phyloP scores from a whole-genome alignment of 106 monocot species.

The Alisma plantagoaquatica region DNA sequence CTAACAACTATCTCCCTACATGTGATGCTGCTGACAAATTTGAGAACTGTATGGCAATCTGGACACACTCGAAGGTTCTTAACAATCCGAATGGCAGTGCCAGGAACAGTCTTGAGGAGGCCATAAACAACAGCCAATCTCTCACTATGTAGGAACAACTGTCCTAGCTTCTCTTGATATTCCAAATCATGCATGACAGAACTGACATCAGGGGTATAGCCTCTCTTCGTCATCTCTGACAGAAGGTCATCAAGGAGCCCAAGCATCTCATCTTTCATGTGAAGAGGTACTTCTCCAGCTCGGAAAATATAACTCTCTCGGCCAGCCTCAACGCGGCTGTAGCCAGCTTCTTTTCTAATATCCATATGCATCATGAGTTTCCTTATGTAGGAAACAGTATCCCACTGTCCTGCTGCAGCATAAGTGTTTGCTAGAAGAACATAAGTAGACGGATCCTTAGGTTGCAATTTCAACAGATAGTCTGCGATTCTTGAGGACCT shows the following conservation, averaged over 20 bases:
- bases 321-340: slow-evolving; percentile 63
- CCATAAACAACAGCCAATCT: slow-evolving; percentile 68
- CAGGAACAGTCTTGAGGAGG: slow-evolving; percentile 40
- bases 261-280: slow-evolving; percentile 37
- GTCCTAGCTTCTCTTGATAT: slow-evolving; percentile 65
- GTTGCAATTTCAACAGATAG: slow-evolving; percentile 37
- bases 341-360: slow-evolving; percentile 61
- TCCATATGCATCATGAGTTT: slow-evolving; percentile 49
- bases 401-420: slow-evolving; percentile 61
- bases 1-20: slow-evolving; percentile 50
- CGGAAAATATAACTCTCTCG: slow-evolving; percentile 42
- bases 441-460: slow-evolving; percentile 51
- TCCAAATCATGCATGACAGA: slow-evolving; percentile 67
- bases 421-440: slow-evolving; percentile 62
- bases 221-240: slow-evolving; percentile 55
- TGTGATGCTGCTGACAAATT: slow-evolving; percentile 45
- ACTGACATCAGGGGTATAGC: slow-evolving; percentile 62
- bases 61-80: slow-evolving; percentile 75
- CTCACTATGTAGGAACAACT: slow-evolving; percentile 62
- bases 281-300: slow-evolving; percentile 50
- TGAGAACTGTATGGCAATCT: slow-evolving; percentile 66
- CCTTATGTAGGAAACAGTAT: slow-evolving; percentile 33
- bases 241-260: slow-evolving; percentile 33
- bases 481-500: slow-evolving; percentile 52
- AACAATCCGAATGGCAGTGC: slow-evolving; percentile 48